Conservation (phyloP, 23 red algal genomes). For the Agarophyton chilense region DNA sequence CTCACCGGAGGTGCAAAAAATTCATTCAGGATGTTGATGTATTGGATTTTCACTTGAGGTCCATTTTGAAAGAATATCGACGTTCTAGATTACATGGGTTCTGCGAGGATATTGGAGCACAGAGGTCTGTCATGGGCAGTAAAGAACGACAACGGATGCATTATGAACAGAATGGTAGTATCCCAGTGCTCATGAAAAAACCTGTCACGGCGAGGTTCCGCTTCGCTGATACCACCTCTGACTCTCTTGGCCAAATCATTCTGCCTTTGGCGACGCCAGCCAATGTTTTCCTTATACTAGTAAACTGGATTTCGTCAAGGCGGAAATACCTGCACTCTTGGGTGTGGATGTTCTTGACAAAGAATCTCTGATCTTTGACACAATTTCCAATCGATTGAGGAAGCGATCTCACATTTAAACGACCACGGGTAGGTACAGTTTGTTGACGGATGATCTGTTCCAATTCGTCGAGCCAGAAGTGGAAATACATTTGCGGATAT, state of each 20-base stretch:
- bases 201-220: neutral
- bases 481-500: slow-evolving; percentile 21
- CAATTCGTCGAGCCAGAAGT: neutral
- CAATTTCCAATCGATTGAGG: neutral
- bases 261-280: neutral
- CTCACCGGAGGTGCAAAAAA: neutral
- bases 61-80: neutral
- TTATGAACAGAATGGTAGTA: neutral
- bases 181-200: neutral
- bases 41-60: neutral
- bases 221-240: neutral
- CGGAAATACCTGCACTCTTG: slow-evolving; percentile 4
- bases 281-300: neutral
- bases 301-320: neutral
- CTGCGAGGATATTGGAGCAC: slow-evolving; percentile 8
- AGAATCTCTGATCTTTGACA: neutral
- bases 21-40: neutral
- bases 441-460: slow-evolving; percentile 31
- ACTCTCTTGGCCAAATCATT: neutral
- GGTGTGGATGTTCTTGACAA: neutral
- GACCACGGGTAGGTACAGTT: neutral
- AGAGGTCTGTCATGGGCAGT: neutral
- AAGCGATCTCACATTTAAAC: neutral
- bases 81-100: neutral
- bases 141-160: neutral